Evolutionary conservation across 2,329 filamentous ascomycete species (phyloP).

Genomic region (Macroventuria anomochaeta): DNA sequence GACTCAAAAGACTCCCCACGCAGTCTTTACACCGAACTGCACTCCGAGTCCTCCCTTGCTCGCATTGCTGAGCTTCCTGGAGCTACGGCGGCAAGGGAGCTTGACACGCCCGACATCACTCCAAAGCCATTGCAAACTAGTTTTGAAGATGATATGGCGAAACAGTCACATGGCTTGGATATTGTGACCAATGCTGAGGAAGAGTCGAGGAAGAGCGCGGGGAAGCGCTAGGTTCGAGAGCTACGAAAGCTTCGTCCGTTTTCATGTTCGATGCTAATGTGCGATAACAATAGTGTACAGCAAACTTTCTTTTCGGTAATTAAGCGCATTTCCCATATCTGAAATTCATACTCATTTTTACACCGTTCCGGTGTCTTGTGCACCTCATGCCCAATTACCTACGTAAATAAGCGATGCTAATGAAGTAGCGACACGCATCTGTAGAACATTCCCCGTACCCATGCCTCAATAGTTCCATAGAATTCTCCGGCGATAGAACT

Average conservation of each 20-base stretch:
- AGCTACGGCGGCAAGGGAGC: conserved; percentile 1
- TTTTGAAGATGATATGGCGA: background rate
- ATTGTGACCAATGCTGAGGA: background rate
- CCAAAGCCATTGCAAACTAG: background rate
- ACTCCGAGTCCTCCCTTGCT: conserved; percentile 1
- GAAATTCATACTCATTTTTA: background rate
- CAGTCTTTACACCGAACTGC: conserved; percentile 7
- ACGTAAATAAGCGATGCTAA: too few species aligned
- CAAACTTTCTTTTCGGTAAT: background rate
- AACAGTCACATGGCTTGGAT: background rate
- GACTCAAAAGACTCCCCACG: background rate
- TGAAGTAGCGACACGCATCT: too few species aligned
- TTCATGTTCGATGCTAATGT: background rate
- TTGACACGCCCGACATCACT: background rate
- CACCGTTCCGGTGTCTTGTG: too few species aligned
- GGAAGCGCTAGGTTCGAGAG: background rate
- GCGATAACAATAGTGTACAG: background rate
- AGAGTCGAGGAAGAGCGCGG: background rate
- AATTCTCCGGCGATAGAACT: too few species aligned
- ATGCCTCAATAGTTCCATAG: too few species aligned
- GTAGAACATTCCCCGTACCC: too few species aligned
- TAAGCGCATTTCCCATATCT: too few species aligned
- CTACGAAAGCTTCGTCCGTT: background rate
- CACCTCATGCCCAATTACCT: too few species aligned
- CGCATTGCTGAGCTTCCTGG: conserved; percentile 10